Evolutionary conservation across 345 rosid genomes (phyloP).

Genomic region (Brassica cretica): DNA sequence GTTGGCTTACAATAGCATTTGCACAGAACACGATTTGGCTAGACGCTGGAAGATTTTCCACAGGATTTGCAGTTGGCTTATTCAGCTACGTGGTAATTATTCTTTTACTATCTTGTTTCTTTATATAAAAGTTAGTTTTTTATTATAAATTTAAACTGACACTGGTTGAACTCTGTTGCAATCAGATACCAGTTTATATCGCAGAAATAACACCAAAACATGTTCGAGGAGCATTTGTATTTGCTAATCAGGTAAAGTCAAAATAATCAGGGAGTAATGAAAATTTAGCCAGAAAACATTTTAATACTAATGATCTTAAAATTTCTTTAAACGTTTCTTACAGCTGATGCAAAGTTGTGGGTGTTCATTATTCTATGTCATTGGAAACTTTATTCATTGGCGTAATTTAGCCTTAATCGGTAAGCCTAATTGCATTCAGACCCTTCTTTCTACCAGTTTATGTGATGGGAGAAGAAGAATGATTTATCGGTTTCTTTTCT

Average conservation of each 20-base stretch:
- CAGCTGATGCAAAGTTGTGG: constrained; percentile 45
- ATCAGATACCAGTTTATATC: constrained; percentile 42
- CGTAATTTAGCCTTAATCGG: constrained; percentile 43
- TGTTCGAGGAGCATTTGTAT: constrained; percentile 42
- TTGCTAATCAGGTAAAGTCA: constrained; percentile 41
- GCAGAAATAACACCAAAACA: constrained; percentile 46
- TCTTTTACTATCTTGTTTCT: neutral
- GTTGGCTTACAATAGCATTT: constrained; percentile 42
- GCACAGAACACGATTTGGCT: constrained; percentile 38
- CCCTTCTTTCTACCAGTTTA: neutral
- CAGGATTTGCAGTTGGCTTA: constrained; percentile 47
- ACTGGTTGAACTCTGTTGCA: neutral
- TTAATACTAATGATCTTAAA: constrained; percentile 6
- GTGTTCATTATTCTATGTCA: constrained; percentile 32
- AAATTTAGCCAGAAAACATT: neutral
- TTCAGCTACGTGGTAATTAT: constrained; percentile 44
- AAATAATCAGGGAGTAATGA: neutral
- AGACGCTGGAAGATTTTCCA: constrained; percentile 44
- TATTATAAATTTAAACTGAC: neutral
- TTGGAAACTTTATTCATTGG: constrained; percentile 43
- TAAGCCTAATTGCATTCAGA: neutral
- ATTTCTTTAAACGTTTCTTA: neutral
- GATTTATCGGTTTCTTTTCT: neutral
- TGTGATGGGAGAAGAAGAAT: neutral
- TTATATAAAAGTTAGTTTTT: neutral